Evolutionary conservation across 495 filamentous ascomycete genomes (phyloP).

Genomic region (Podospora sp.): DNA sequence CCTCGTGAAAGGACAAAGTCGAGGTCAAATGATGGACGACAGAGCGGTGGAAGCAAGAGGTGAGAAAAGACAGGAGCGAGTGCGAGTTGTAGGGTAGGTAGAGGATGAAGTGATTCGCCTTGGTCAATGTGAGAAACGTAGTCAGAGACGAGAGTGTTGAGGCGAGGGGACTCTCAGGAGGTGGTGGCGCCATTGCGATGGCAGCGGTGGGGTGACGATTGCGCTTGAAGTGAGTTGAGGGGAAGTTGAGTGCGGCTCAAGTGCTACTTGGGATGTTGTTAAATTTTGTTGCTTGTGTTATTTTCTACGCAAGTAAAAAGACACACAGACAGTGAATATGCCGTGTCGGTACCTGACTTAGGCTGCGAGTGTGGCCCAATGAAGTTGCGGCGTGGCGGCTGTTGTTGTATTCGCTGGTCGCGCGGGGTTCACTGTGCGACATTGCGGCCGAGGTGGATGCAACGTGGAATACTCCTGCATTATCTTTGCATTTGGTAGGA

Average conservation of each 20-base stretch:
- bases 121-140: not conserved
- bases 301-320: not conserved
- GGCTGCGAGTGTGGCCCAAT: not conserved
- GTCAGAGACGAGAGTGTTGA: no score
- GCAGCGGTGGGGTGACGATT: not conserved
- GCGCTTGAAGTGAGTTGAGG: not conserved
- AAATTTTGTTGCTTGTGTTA: no score
- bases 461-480: no score
- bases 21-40: not conserved
- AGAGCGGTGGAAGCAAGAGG: not conserved
- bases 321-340: not conserved
- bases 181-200: no score
- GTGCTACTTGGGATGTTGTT: no score
- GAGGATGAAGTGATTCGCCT: not conserved
- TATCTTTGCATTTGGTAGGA: no score
- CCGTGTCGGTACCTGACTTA: slow-evolving; percentile 1
- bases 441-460: not conserved
- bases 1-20: not conserved
- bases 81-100: not conserved
- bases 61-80: not conserved
- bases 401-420: not conserved
- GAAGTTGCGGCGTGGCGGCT: not conserved
- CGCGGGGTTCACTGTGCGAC: not conserved
- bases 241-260: no score
- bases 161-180: no score